phyloP scores from a whole-genome alignment of 495 filamentous ascomycete species.

The Hypoxylon subgilvum region DNA sequence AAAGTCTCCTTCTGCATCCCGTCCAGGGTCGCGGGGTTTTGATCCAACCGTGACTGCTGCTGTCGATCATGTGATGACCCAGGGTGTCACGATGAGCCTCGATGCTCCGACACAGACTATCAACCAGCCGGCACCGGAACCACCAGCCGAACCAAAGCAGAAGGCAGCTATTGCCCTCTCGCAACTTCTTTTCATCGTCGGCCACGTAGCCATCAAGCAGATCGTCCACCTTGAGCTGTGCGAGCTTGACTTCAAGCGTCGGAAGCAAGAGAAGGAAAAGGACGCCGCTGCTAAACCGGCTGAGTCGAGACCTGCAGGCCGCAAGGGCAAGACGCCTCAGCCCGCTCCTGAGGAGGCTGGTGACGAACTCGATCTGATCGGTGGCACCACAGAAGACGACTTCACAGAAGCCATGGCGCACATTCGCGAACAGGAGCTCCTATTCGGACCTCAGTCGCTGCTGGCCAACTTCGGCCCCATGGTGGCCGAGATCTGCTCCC shows the following conservation, averaged over 20 bases:
- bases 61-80: slow-evolving; percentile 34
- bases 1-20: slow-evolving; percentile 41
- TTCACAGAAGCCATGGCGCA: slow-evolving; percentile 96
- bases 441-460: slow-evolving; percentile 85
- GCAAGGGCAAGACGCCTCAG: slow-evolving; percentile 57
- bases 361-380: slow-evolving; percentile 94
- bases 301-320: slow-evolving; percentile 43
- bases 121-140: slow-evolving; percentile 42
- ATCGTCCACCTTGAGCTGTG: slow-evolving; percentile 99
- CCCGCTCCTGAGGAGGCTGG: slow-evolving; percentile 58
- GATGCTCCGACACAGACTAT: slow-evolving; percentile 45
- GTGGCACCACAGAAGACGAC: slow-evolving; percentile 96
- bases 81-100: slow-evolving; percentile 42
- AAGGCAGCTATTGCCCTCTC: slow-evolving; percentile 77
- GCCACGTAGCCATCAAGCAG: slow-evolving; percentile 96
- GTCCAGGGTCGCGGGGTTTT: slow-evolving; percentile 49
- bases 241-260: slow-evolving; percentile 95
- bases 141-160: slow-evolving; percentile 54
- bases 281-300: slow-evolving; percentile 53
- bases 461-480: slow-evolving; percentile 88
- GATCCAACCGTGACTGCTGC: slow-evolving; percentile 43
- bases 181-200: slow-evolving; percentile 92
- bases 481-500: slow-evolving; percentile 89
- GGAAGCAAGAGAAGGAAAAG: slow-evolving; percentile 94
- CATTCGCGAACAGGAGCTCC: slow-evolving; percentile 90